phyloP scores from a whole-genome alignment of 352 stramenopile species.

The Phytopythium helicoides region DNA sequence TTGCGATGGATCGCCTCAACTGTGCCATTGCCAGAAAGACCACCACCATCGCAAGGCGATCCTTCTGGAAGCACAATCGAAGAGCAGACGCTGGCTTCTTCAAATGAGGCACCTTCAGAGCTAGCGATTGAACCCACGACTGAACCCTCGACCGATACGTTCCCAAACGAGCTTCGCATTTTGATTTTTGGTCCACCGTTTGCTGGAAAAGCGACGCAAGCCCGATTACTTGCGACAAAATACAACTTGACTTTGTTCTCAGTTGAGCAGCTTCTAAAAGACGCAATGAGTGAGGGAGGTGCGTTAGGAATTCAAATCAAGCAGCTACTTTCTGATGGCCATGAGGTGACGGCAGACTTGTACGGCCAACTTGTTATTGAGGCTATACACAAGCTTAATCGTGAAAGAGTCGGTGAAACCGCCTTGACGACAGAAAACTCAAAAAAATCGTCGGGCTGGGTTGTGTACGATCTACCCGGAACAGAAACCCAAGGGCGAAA shows the following conservation, averaged over 20 bases:
- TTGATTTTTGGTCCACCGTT: constrained; percentile 62
- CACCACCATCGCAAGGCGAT: neutral
- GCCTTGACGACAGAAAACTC: neutral
- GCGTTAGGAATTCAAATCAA: constrained; percentile 26
- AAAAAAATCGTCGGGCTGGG: constrained; percentile 37
- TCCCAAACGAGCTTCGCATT: constrained; percentile 30
- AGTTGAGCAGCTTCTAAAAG: constrained; percentile 38
- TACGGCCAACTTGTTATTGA: constrained; percentile 59
- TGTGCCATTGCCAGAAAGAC: neutral
- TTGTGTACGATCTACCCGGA: constrained; percentile 62
- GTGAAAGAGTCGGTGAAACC: constrained; percentile 6
- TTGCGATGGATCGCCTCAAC: constrained; percentile 47
- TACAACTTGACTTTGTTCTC: constrained; percentile 57
- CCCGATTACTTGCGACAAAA: constrained; percentile 37
- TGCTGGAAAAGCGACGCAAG: constrained; percentile 55
- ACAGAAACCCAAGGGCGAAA: constrained; percentile 35
- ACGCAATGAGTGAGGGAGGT: constrained; percentile 23
- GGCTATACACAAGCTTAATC: constrained; percentile 18
- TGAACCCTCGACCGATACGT: neutral
- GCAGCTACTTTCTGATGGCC: constrained; percentile 26
- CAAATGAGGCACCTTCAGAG: neutral
- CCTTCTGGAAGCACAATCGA: neutral
- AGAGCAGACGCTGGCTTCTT: neutral
- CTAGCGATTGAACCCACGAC: too few species aligned
- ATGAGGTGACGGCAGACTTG: constrained; percentile 37